These are phyloP conservation scores for Didymella exigua DNA, from an alignment of 2,329 filamentous ascomycete genomes.

Conservation along the genomic window DNA sequence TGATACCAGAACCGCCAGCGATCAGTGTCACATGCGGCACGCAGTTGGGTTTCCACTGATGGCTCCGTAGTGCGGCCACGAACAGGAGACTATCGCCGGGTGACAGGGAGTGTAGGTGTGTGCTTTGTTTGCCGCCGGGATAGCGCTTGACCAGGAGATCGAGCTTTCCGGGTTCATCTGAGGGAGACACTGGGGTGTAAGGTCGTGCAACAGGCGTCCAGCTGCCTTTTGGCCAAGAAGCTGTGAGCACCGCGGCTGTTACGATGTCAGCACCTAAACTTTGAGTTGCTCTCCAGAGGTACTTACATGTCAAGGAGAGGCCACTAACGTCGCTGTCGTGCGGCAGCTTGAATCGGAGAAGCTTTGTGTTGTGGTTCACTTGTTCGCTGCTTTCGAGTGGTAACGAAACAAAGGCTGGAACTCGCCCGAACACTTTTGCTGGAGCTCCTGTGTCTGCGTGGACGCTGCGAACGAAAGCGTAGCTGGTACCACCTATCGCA, in stretches of 20 bases:
- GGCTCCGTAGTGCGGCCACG: slow-evolving; percentile 59
- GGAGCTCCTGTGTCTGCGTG: slow-evolving; percentile 18
- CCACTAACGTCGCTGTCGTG: slow-evolving; percentile 81
- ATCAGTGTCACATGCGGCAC: slow-evolving; percentile 66
- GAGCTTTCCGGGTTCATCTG: slow-evolving; percentile 63
- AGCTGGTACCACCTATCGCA: neutral
- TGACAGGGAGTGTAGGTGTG: slow-evolving; percentile 67
- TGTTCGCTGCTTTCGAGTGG: slow-evolving; percentile 75
- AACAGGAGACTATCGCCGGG: slow-evolving; percentile 68
- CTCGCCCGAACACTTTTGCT: slow-evolving; percentile 15
- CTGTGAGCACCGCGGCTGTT: slow-evolving; percentile 65
- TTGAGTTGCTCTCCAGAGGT: neutral
- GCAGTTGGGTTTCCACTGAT: slow-evolving; percentile 55
- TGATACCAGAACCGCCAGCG: slow-evolving; percentile 75
- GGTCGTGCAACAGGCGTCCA: slow-evolving; percentile 67
- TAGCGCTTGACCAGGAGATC: slow-evolving; percentile 73
- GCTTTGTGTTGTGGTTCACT: slow-evolving; percentile 92
- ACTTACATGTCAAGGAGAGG: slow-evolving; percentile 72
- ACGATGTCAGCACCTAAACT: neutral
- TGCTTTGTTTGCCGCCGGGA: slow-evolving; percentile 67
- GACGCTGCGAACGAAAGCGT: neutral
- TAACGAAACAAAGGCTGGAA: slow-evolving; percentile 79
- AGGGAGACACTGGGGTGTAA: slow-evolving; percentile 66
- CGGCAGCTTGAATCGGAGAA: slow-evolving; percentile 80
- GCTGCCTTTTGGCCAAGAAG: slow-evolving; percentile 62